phyloP scores from a whole-genome alignment of 2,329 filamentous ascomycete genomes.

The Aspergillus piperis region DNA sequence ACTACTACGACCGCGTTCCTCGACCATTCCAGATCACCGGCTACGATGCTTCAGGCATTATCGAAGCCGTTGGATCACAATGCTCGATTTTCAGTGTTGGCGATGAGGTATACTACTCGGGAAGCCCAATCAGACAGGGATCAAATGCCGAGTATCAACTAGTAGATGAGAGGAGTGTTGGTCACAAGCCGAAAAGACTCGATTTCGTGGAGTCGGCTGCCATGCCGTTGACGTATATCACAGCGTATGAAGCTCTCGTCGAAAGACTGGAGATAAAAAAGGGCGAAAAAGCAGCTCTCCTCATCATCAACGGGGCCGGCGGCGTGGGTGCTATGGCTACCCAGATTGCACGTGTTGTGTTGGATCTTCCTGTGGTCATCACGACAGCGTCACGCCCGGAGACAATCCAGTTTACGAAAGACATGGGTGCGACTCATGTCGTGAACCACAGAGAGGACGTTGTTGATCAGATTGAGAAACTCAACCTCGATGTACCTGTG shows the following conservation, averaged over 20 bases:
- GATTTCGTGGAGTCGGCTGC: slow-evolving; percentile 45
- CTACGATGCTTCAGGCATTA: slow-evolving; percentile 47
- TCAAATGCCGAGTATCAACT: slow-evolving; percentile 47
- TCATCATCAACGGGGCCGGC: slow-evolving; percentile 52
- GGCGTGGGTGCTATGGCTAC: slow-evolving; percentile 49
- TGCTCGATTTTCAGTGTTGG: slow-evolving; percentile 42
- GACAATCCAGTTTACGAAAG: slow-evolving; percentile 41
- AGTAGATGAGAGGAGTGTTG: slow-evolving; percentile 44
- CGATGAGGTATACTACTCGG: slow-evolving; percentile 49
- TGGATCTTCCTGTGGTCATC: slow-evolving; percentile 46
- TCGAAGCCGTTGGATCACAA: slow-evolving; percentile 37
- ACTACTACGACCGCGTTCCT: slow-evolving; percentile 36
- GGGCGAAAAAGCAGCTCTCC: slow-evolving; percentile 39
- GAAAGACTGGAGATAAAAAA: slow-evolving; percentile 45
- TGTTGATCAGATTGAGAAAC: not conserved
- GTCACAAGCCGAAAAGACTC: slow-evolving; percentile 43
- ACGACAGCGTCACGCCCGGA: slow-evolving; percentile 48
- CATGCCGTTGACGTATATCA: slow-evolving; percentile 49
- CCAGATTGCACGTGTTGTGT: slow-evolving; percentile 46
- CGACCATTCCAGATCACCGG: slow-evolving; percentile 43
- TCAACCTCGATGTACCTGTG: slow-evolving; percentile 27
- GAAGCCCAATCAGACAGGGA: slow-evolving; percentile 43
- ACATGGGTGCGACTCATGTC: slow-evolving; percentile 48
- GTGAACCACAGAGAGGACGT: slow-evolving; percentile 46
- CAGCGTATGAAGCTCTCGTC: slow-evolving; percentile 48